These are phyloP conservation scores for Penicillium daleae DNA, from an alignment of 495 filamentous ascomycete genomes.

Conservation along the genomic window DNA sequence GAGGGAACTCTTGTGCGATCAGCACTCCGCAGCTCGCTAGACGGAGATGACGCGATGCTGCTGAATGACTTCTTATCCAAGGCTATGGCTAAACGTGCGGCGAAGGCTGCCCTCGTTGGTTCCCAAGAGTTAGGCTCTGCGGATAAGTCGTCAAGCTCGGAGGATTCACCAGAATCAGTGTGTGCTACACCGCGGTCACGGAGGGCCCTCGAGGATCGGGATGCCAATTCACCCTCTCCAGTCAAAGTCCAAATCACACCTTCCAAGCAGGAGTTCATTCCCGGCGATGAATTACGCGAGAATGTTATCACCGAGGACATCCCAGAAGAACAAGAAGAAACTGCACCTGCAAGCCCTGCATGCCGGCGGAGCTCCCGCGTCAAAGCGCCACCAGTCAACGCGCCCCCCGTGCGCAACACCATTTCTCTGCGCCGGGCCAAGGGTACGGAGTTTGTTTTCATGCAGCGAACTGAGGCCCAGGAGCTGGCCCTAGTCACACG, in stretches of 20 bases:
- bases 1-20: conserved; percentile 46
- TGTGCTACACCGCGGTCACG: conserved; percentile 47
- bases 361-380: conserved; percentile 50
- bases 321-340: conserved; percentile 29
- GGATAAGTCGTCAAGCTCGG: conserved; percentile 23
- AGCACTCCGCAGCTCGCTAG: conserved; percentile 48
- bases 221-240: conserved; percentile 58
- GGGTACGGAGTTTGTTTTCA: conserved; percentile 57
- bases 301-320: conserved; percentile 24
- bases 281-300: conserved; percentile 19
- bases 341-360: conserved; percentile 33
- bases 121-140: conserved; percentile 27
- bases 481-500: conserved; percentile 57
- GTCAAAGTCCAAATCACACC: conserved; percentile 43
- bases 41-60: conserved; percentile 60
- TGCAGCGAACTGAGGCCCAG: conserved; percentile 61
- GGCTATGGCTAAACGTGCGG: conserved; percentile 62
- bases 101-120: conserved; percentile 42
- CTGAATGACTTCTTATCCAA: conserved; percentile 65
- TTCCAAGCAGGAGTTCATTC: conserved; percentile 29
- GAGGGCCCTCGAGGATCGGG: conserved; percentile 54
- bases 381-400: conserved; percentile 32
- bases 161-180: conserved; percentile 31
- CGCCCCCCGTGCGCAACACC: conserved; percentile 45
- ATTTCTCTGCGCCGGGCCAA: conserved; percentile 61